Evolutionary conservation across 2,329 filamentous ascomycete species (phyloP).

Genomic region (Teratosphaeria pseudoeucalypti): DNA sequence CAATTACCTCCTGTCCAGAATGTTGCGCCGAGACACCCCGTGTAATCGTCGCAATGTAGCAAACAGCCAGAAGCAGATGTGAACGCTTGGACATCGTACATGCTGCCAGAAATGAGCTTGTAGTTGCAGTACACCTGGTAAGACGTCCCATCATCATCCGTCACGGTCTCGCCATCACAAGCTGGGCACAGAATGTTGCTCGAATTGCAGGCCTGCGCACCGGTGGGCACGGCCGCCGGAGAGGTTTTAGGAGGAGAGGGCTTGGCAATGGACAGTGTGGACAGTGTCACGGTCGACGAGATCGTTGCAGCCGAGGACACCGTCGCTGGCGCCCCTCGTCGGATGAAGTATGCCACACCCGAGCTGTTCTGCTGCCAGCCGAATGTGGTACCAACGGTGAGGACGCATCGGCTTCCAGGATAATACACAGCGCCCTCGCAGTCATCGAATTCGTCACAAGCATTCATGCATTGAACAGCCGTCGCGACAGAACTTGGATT

Average conservation of each 20-base stretch:
- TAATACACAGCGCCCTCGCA: conserved; percentile 4
- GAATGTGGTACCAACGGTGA: neutral
- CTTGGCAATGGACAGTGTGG: neutral
- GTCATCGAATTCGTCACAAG: conserved; percentile 13
- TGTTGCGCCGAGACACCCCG: conserved; percentile 14
- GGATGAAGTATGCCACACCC: neutral
- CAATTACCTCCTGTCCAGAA: conserved; percentile 16
- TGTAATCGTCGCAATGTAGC: conserved; percentile 3
- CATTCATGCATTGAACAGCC: conserved; percentile 12
- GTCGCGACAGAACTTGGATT: neutral
- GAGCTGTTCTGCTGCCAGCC: neutral
- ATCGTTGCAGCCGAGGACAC: neutral
- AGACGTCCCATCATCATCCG: neutral
- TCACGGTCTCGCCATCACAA: conserved; percentile 3
- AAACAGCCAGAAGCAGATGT: conserved; percentile 5
- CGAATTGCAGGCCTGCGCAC: neutral
- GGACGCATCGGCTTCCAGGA: neutral
- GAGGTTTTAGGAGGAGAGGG: neutral
- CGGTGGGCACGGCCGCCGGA: neutral
- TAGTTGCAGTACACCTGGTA: conserved; percentile 7
- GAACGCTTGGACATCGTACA: conserved; percentile 2
- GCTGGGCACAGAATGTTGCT: conserved; percentile 4
- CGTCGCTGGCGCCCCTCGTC: neutral
- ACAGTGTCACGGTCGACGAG: neutral
- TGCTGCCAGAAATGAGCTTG: conserved; percentile 1